Percentiles rank a stretch among this genome's conserved stretches.
phyloP scores from a whole-genome alignment of 345 rosid genomes.

The Arabidopsis arenosa region DNA sequence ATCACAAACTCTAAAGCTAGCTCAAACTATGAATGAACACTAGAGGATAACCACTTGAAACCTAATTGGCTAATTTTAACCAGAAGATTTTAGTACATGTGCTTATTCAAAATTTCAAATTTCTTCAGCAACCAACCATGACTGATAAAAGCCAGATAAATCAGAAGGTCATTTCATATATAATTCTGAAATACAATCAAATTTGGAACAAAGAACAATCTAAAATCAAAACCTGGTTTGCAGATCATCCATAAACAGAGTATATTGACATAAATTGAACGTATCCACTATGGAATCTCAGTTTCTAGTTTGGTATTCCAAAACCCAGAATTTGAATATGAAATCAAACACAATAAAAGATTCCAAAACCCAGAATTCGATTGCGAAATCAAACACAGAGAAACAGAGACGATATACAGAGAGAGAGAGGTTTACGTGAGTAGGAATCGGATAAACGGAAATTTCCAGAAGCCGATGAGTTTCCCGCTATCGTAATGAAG shows the following conservation, averaged over 20 bases:
- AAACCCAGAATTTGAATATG: not conserved
- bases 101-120: not conserved
- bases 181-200: not conserved
- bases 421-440: slow-evolving; percentile 13
- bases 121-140: not conserved
- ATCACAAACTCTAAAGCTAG: not conserved
- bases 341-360: not conserved
- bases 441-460: not conserved
- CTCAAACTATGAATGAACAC: slow-evolving; percentile 1
- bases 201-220: not conserved
- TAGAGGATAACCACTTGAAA: slow-evolving; percentile 3
- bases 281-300: not conserved
- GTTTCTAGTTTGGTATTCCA: not conserved
- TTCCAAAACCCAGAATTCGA: not conserved
- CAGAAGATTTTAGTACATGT: not conserved
- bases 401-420: not conserved
- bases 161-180: slow-evolving; percentile 9
- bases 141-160: not conserved
- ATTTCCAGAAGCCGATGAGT: not conserved
- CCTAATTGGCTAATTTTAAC: slow-evolving; percentile 7
- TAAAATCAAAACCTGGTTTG: not conserved
- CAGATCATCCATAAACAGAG: slow-evolving; percentile 12
- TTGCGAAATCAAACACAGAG: not conserved
- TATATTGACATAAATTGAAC: not conserved
- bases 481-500: not conserved